Percentiles rank a stretch among this genome's conserved stretches.
Conservation (phyloP, 2,329 filamentous ascomycete species). For the Fusarium sp. region DNA sequence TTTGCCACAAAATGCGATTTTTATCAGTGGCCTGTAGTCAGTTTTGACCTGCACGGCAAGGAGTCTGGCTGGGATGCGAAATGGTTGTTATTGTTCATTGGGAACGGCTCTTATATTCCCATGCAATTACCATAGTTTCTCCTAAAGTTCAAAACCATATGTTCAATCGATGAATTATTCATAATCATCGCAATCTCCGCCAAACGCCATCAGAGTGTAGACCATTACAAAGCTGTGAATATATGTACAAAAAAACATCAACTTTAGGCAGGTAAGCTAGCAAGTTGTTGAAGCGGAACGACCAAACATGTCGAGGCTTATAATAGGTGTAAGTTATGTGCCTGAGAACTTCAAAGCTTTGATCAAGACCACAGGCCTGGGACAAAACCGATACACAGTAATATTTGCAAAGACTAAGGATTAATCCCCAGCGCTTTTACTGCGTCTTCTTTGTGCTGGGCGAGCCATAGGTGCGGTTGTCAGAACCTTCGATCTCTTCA, state of each 20-base stretch:
- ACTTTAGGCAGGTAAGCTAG: not conserved
- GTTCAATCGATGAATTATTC: slow-evolving; percentile 40
- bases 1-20: slow-evolving; percentile 16
- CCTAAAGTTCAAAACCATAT: slow-evolving; percentile 32
- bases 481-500: slow-evolving; percentile 74
- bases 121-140: slow-evolving; percentile 20
- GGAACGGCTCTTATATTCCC: slow-evolving; percentile 9
- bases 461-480: slow-evolving; percentile 63
- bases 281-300: not conserved
- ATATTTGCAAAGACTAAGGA: not conserved
- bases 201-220: slow-evolving; percentile 38
- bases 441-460: slow-evolving; percentile 61
- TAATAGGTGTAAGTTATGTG: not conserved
- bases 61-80: slow-evolving; percentile 40
- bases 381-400: not conserved
- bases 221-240: slow-evolving; percentile 31
- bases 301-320: not conserved
- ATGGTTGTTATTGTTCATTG: slow-evolving; percentile 44
- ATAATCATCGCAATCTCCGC: slow-evolving; percentile 22
- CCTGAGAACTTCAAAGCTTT: slow-evolving; percentile 1
- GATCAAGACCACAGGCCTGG: not conserved
- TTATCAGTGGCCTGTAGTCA: slow-evolving; percentile 23
- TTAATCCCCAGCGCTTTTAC: slow-evolving; percentile 16
- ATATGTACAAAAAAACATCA: slow-evolving; percentile 37
- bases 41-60: slow-evolving; percentile 28